Evolutionary conservation across 495 filamentous ascomycete species (phyloP).

Genomic region (Neurospora pannonica): DNA sequence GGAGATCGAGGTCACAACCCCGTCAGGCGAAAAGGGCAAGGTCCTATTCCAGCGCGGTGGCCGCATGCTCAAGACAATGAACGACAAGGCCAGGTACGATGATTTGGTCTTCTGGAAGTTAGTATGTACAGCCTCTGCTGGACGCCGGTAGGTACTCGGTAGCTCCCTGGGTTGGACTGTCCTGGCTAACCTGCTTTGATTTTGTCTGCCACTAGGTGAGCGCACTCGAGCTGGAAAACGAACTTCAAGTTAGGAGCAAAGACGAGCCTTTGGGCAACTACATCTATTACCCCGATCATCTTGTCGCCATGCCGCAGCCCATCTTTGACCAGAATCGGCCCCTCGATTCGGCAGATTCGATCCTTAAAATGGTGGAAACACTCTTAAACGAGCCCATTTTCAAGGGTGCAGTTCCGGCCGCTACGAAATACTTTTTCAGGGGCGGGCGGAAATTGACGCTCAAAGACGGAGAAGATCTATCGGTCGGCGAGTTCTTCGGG

Average conservation of each 20-base stretch:
- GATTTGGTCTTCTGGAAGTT: conserved; percentile 35
- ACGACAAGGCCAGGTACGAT: conserved; percentile 19
- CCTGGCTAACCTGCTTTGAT: not conserved
- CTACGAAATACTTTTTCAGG: conserved; percentile 18
- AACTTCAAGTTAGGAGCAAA: conserved; percentile 42
- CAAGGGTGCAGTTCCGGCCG: conserved; percentile 37
- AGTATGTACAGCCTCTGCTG: conserved; percentile 20
- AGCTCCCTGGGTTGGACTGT: not conserved
- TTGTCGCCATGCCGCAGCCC: conserved; percentile 44
- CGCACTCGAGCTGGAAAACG: conserved; percentile 49
- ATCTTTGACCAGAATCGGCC: conserved; percentile 1
- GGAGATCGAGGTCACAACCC: conserved; percentile 41
- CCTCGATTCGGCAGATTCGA: not conserved
- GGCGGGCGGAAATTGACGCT: not conserved
- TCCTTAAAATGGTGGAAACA: conserved; percentile 21
- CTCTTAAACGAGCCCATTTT: conserved; percentile 58
- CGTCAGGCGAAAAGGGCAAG: conserved; percentile 34
- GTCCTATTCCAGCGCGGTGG: conserved; percentile 82
- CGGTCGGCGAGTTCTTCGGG: conserved; percentile 58
- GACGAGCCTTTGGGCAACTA: conserved; percentile 54
- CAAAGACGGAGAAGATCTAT: conserved; percentile 47
- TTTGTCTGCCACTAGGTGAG: conserved; percentile 41
- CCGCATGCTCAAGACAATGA: conserved; percentile 56
- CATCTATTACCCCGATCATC: conserved; percentile 85
- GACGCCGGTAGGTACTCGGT: not conserved